Percentiles rank a stretch among this genome's conserved stretches.
Evolutionary conservation across 208 protist genomes (phyloP).

Genomic region (Trypanosoma rangeli): DNA sequence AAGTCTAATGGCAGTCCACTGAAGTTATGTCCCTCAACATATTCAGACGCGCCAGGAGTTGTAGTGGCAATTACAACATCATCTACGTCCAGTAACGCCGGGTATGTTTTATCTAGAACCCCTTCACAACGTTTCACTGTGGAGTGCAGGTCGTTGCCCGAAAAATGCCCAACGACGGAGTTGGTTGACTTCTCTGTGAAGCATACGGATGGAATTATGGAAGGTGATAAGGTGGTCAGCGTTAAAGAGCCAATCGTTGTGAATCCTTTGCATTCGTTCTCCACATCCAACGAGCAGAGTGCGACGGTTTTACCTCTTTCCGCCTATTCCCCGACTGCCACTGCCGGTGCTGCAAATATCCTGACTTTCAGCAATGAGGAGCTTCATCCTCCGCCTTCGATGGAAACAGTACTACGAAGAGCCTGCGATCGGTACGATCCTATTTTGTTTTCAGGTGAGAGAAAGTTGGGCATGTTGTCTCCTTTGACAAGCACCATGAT

Average conservation of each 20-base stretch:
- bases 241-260: background rate
- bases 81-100: background rate
- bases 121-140: background rate
- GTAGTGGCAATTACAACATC: background rate
- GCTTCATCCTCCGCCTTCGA: background rate
- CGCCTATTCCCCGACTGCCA: background rate
- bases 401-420: background rate
- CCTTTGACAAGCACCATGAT: background rate
- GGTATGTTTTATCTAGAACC: background rate
- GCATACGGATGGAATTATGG: background rate
- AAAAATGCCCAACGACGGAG: background rate
- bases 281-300: background rate
- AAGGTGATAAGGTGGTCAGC: background rate
- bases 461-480: background rate
- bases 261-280: background rate
- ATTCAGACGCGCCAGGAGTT: background rate
- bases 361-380: background rate
- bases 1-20: conserved; percentile 1
- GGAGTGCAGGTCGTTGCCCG: background rate
- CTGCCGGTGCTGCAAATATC: background rate
- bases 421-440: background rate
- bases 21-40: background rate
- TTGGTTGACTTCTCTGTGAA: background rate
- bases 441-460: background rate
- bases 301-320: background rate